Conservation (phyloP, 257 asterid species). For the Solanum dulcamara region DNA sequence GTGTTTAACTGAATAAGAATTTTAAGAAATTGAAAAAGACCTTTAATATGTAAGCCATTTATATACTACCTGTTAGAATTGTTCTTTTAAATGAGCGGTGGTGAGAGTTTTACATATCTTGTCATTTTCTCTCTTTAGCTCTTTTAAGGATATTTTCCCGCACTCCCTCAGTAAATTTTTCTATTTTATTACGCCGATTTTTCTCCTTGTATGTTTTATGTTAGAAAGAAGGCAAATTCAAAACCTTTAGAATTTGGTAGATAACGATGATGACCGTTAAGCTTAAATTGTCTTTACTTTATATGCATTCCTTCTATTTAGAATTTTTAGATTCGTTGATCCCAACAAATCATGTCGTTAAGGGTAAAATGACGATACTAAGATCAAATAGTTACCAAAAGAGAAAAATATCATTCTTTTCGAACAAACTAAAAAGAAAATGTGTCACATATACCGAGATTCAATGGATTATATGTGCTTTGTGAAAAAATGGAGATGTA, state of each 20-base stretch:
- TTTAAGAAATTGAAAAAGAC: not conserved
- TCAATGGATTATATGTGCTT: not conserved
- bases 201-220: not conserved
- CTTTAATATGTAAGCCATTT: too few relatives aligned
- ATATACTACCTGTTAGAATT: not conserved
- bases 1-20: not conserved
- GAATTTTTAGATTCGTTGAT: not conserved
- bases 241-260: not conserved
- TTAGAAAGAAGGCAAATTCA: not conserved
- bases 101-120: not conserved
- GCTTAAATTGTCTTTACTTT: not conserved
- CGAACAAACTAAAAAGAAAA: not conserved
- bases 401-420: not conserved
- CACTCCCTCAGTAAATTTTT: not conserved
- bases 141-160: not conserved
- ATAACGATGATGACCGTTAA: not conserved
- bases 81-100: not conserved
- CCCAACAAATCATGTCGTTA: not conserved
- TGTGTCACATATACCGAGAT: not conserved
- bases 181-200: not conserved
- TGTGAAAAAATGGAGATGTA: not conserved
- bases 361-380: not conserved
- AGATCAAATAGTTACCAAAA: not conserved
- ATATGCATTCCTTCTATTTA: not conserved
- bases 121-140: not conserved